Evolutionary conservation across 345 rosid genomes (phyloP).

Genomic region (Syzygium oleosum): DNA sequence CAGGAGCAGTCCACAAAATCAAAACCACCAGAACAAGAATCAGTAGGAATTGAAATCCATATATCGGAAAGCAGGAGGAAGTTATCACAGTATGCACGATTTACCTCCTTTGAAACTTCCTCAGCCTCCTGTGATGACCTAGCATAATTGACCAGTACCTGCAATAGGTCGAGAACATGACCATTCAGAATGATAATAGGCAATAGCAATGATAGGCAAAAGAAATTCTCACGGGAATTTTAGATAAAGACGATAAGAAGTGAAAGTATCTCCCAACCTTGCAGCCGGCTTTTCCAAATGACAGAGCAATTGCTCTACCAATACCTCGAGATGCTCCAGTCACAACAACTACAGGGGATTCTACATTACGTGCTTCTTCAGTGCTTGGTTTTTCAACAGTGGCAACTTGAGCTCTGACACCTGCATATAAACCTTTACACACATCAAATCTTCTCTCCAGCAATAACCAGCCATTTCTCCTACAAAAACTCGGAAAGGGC

Average conservation of each 20-base stretch:
- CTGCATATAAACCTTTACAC: conserved; percentile 9
- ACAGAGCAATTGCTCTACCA: conserved; percentile 86
- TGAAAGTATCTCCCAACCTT: conserved; percentile 27
- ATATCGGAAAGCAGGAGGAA: not conserved
- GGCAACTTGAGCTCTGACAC: conserved; percentile 65
- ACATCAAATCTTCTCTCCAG: not conserved
- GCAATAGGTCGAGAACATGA: conserved; percentile 2
- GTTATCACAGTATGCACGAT: not conserved
- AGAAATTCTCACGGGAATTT: not conserved
- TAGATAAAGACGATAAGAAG: not conserved
- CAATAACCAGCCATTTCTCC: not conserved
- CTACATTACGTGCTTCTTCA: conserved; percentile 39
- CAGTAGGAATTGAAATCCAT: not conserved
- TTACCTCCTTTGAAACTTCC: conserved; percentile 83
- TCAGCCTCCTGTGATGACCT: conserved; percentile 96
- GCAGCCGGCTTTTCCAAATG: conserved; percentile 83
- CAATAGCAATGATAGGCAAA: not conserved
- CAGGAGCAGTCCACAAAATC: not conserved
- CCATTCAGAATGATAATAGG: not conserved
- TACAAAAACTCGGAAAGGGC: not conserved
- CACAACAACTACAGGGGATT: conserved; percentile 76
- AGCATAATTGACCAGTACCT: conserved; percentile 96
- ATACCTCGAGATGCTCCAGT: conserved; percentile 99
- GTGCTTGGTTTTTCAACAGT: conserved; percentile 37
- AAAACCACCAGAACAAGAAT: not conserved